Evolutionary conservation across 768 basidiomycete genomes (phyloP), one percentile per base, ranked within the genome.

Genomic region (Trichaptum fuscoviolaceum): DNA sequence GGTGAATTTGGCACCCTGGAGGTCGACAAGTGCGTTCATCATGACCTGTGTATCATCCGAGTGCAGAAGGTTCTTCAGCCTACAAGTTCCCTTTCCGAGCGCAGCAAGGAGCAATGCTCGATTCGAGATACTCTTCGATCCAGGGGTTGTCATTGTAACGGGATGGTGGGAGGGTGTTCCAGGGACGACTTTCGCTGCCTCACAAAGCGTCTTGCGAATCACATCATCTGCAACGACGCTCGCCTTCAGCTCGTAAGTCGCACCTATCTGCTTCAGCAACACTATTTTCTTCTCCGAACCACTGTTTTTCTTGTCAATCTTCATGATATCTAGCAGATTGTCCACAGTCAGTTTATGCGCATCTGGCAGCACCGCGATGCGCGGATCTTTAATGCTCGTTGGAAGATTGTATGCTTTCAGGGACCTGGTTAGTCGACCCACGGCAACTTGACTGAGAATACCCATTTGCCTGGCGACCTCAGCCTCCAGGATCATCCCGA

Each of bases 41-140:
- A 99, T 99, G 64, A 99, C 96, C 71, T 96, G 95, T 0, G 97
- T 99, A 74, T 99, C 96, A 72, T 99, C 96, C 3, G 95, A 97
- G 74, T 99, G 96, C 36, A 99, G 81, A 6, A 99, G 79, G 71
- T 99, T 99, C 76, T 82, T 89, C 65, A 99, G 78, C 68, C 90
- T 83, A 77, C 96, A 97, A 0, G 90, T 93, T 1, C 96, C 97
- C 60, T 85, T 86, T 0, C 87, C 95, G 17, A 99, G 86, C 1
- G 96, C 95, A 9, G 97, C 96, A 30, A 99, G 86, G 1, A 99
- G 89, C 57, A 99, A 81, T 0, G 93, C 95, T 35, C 96, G 88
- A 75, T 99, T 99, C 0, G 95, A 97, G 70, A 99, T 91, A 73
- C 92, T 95, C 80, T 99, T 99, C 26, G 92, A 94, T 12, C 97